Conservation (phyloP, 352 stramenopile species). For the Saprolegnia diclina region DNA sequence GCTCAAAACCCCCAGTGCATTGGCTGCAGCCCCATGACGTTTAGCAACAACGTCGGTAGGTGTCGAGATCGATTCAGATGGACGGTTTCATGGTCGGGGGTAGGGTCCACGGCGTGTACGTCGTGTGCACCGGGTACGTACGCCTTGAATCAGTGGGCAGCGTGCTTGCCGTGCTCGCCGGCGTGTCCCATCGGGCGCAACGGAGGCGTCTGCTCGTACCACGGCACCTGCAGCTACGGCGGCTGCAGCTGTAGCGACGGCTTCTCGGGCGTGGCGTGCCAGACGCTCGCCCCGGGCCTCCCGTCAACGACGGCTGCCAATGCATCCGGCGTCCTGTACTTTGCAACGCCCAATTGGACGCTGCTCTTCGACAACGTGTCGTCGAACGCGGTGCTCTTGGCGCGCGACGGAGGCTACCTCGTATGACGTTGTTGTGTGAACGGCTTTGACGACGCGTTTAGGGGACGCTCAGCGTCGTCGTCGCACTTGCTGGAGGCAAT, state of each 20-base stretch:
- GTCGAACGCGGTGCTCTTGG: neutral
- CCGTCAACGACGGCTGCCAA: neutral
- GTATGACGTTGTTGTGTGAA: neutral
- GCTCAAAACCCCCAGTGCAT: slow-evolving; percentile 36
- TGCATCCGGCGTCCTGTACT: slow-evolving; percentile 42
- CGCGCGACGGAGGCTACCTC: neutral
- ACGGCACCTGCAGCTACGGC: slow-evolving; percentile 46
- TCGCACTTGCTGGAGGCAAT: slow-evolving; percentile 7
- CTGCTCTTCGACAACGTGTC: slow-evolving; percentile 23
- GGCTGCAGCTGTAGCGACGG: slow-evolving; percentile 42
- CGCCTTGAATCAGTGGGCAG: slow-evolving; percentile 39
- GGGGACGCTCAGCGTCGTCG: slow-evolving; percentile 12
- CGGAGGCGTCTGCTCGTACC: slow-evolving; percentile 48
- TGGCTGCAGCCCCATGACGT: slow-evolving; percentile 34
- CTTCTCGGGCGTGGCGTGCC: slow-evolving; percentile 48
- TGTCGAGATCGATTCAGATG: slow-evolving; percentile 23
- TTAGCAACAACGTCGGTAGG: slow-evolving; percentile 29
- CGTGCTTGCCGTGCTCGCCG: slow-evolving; percentile 44
- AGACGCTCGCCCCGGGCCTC: slow-evolving; percentile 11
- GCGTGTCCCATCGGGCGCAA: slow-evolving; percentile 49
- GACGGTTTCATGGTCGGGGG: slow-evolving; percentile 30
- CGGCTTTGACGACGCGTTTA: neutral
- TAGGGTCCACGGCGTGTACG: slow-evolving; percentile 30
- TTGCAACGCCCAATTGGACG: slow-evolving; percentile 26
- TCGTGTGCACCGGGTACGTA: slow-evolving; percentile 46